Percentiles rank a stretch among this genome's conserved stretches.
phyloP scores from a whole-genome alignment of 2,329 filamentous ascomycete species.

The Gaeumannomyces tritici region DNA sequence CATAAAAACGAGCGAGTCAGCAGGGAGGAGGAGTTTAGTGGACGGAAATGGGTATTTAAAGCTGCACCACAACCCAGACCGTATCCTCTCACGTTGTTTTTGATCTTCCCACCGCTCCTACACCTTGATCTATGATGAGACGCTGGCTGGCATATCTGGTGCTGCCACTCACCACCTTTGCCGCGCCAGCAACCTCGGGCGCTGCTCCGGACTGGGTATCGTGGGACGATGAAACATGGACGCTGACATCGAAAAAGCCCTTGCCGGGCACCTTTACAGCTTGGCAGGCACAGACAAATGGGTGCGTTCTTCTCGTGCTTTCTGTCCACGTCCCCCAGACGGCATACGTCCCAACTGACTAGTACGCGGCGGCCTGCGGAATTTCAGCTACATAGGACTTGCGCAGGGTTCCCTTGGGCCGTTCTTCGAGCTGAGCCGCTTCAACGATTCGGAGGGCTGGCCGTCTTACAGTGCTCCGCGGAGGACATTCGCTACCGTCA shows the following conservation, averaged over 20 bases:
- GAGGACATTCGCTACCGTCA: constrained; percentile 8
- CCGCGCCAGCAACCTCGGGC: too few relatives aligned
- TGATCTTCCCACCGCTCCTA: too few relatives aligned
- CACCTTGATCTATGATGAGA: too few relatives aligned
- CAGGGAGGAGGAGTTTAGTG: too few relatives aligned
- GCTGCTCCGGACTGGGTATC: constrained; percentile 6
- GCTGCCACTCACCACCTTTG: too few relatives aligned
- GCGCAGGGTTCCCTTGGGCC: constrained; percentile 7
- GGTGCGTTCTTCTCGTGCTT: constrained; percentile 2
- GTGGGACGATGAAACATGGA: constrained; percentile 8
- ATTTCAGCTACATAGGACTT: constrained; percentile 7
- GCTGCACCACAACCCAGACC: too few relatives aligned
- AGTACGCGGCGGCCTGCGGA: neutral
- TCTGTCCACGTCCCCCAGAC: too few relatives aligned
- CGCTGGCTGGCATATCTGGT: too few relatives aligned
- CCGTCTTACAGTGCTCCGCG: constrained; percentile 4
- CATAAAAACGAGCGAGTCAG: too few relatives aligned
- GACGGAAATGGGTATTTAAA: too few relatives aligned
- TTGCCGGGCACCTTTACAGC: constrained; percentile 7
- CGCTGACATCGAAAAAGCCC: constrained; percentile 7
- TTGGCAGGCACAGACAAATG: constrained; percentile 8
- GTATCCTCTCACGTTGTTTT: too few relatives aligned
- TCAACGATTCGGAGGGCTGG: constrained; percentile 7
- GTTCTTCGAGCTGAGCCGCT: constrained; percentile 7
- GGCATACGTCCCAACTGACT: too few relatives aligned